These are phyloP conservation scores for Pyrrhoderma noxium DNA, from an alignment of 1,284 basidiomycete genomes.

Conservation along the genomic window DNA sequence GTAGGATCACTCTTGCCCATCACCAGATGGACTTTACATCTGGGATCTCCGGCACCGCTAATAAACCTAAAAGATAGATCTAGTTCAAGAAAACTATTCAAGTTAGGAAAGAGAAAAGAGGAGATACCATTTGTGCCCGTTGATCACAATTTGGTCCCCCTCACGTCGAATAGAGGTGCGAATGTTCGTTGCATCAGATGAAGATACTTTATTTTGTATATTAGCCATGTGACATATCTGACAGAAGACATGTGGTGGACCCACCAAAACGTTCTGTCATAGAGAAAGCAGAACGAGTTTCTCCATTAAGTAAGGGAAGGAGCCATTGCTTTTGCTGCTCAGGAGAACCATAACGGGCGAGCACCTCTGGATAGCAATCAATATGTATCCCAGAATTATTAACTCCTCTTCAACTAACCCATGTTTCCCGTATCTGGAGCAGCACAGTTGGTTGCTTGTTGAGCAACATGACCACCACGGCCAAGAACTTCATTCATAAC, in stretches of 20 bases:
- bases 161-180: slow-evolving; percentile 81
- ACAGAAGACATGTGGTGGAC: slow-evolving; percentile 22
- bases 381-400: background rate
- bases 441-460: slow-evolving; percentile 86
- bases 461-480: slow-evolving; percentile 72
- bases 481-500: slow-evolving; percentile 96
- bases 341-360: slow-evolving; percentile 86
- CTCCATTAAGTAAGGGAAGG: slow-evolving; percentile 79
- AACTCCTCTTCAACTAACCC: slow-evolving; percentile 43
- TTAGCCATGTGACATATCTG: slow-evolving; percentile 12
- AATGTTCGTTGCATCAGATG: slow-evolving; percentile 96
- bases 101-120: slow-evolving; percentile 1
- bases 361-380: slow-evolving; percentile 62
- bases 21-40: slow-evolving; percentile 85
- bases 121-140: slow-evolving; percentile 89
- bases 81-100: background rate
- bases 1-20: slow-evolving; percentile 86
- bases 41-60: slow-evolving; percentile 92
- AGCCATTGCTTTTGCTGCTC: slow-evolving; percentile 93
- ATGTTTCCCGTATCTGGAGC: slow-evolving; percentile 96
- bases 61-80: slow-evolving; percentile 66
- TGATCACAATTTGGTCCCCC: slow-evolving; percentile 87
- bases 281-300: slow-evolving; percentile 89
- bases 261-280: slow-evolving; percentile 90
- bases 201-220: slow-evolving; percentile 58